Conservation (phyloP, 164 flowering plant genomes). For the Macadamia tetraphylla region DNA sequence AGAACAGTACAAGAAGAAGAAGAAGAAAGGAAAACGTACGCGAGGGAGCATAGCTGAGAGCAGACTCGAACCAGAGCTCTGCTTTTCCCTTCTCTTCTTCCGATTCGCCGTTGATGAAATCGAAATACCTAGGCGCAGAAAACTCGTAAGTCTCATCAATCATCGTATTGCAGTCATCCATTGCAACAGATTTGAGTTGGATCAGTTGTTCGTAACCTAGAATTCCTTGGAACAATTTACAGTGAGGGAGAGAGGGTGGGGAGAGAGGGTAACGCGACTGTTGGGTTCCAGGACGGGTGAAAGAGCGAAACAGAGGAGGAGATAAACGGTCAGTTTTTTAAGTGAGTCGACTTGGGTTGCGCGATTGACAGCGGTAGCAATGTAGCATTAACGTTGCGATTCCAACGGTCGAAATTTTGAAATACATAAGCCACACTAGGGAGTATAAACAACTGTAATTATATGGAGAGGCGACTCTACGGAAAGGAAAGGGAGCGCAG, state of each 20-base stretch:
- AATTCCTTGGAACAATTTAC: not conserved
- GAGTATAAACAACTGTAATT: not conserved
- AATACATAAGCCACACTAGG: not conserved
- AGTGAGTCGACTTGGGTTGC: too few species aligned
- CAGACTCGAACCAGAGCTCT: conserved; percentile 76
- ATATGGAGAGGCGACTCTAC: not conserved
- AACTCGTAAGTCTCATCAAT: conserved; percentile 77
- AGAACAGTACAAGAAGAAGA: not conserved
- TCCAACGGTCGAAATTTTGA: conserved; percentile 28
- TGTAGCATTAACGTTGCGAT: conserved; percentile 16
- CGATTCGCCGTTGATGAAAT: conserved; percentile 60
- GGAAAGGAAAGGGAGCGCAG: not conserved
- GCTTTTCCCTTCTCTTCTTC: conserved; percentile 54
- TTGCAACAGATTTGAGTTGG: conserved; percentile 1
- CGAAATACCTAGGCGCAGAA: conserved; percentile 72
- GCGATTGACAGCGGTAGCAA: not conserved
- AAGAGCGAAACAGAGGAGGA: not conserved
- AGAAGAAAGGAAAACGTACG: conserved; percentile 38
- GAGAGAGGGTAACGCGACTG: not conserved
- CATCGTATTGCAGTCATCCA: conserved; percentile 9
- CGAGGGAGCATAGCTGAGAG: conserved; percentile 72
- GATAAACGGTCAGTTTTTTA: not conserved
- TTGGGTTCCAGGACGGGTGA: too few species aligned
- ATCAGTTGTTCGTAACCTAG: not conserved
- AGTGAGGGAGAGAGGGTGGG: conserved; percentile 7